A percentile compares a stretch with the other conserved stretches of the same genome.
Evolutionary conservation across 2,329 filamentous ascomycete genomes (phyloP).

Genomic region (Fusarium floridanum): DNA sequence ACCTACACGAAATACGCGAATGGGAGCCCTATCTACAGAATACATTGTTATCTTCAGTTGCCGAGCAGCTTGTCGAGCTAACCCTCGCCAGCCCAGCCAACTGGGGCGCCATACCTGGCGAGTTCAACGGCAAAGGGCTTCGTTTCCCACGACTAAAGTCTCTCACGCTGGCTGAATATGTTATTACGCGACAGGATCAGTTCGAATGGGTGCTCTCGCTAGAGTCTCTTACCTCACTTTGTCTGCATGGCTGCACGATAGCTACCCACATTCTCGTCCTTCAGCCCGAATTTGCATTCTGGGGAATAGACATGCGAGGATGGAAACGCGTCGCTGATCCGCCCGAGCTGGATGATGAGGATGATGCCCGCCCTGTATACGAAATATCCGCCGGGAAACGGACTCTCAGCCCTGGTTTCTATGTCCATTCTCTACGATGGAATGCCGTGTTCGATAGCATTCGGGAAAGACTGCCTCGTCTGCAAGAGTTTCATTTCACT

Average conservation of each 20-base stretch:
- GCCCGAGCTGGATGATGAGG: background rate
- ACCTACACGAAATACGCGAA: conserved; percentile 18
- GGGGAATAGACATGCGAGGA: conserved; percentile 1
- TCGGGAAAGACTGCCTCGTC: background rate
- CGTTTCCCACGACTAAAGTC: conserved; percentile 35
- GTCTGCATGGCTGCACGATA: conserved; percentile 23
- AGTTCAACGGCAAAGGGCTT: conserved; percentile 38
- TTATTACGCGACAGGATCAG: conserved; percentile 38
- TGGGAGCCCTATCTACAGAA: conserved; percentile 41
- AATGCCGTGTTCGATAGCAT: conserved; percentile 39
- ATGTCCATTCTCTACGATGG: conserved; percentile 28
- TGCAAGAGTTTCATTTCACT: background rate
- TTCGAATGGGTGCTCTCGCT: conserved; percentile 43
- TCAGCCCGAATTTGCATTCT: background rate
- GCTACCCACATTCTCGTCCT: conserved; percentile 8
- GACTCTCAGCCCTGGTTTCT: background rate
- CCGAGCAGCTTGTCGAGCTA: conserved; percentile 36
- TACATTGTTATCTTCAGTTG: conserved; percentile 19
- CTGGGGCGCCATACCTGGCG: conserved; percentile 39
- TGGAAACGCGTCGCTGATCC: conserved; percentile 16
- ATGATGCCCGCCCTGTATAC: background rate
- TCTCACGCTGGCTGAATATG: conserved; percentile 24
- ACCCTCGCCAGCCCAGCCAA: conserved; percentile 23
- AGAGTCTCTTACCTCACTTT: conserved; percentile 12
- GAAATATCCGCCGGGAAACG: accelerated